phyloP scores from a whole-genome alignment of 495 filamentous ascomycete species.

The Melanomma pulvis-pyrius region DNA sequence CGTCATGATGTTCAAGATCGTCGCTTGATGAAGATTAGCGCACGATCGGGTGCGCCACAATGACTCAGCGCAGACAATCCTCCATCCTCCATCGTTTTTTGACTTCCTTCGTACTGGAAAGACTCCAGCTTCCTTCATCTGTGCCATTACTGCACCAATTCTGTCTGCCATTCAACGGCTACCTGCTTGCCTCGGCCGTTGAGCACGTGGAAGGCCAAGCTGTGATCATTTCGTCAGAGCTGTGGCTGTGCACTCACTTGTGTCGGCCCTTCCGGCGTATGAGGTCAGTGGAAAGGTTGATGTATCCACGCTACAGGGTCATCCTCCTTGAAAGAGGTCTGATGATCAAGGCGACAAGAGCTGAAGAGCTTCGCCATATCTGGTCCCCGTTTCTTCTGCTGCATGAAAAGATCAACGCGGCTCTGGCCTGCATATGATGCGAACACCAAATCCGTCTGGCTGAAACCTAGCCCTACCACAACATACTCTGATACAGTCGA shows the following conservation, averaged over 20 bases:
- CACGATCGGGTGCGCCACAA: neutral
- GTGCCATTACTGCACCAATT: too few relatives aligned
- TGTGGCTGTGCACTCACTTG: too few relatives aligned
- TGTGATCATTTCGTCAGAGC: too few relatives aligned
- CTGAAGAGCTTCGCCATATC: neutral
- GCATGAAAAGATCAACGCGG: conserved; percentile 23
- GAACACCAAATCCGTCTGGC: conserved; percentile 1
- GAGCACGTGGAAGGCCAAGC: too few relatives aligned
- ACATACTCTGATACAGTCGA: neutral
- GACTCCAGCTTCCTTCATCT: too few relatives aligned
- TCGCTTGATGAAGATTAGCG: neutral
- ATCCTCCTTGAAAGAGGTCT: neutral
- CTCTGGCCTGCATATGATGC: conserved; percentile 7
- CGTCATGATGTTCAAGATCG: conserved; percentile 1
- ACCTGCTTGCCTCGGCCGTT: too few relatives aligned
- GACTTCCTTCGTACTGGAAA: too few relatives aligned
- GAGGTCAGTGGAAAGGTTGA: too few relatives aligned
- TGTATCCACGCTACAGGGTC: neutral
- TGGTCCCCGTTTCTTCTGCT: neutral
- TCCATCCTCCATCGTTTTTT: too few relatives aligned
- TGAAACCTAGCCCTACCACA: conserved; percentile 15
- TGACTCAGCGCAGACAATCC: neutral
- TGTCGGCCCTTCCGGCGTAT: too few relatives aligned
- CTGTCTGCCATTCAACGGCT: too few relatives aligned
- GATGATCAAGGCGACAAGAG: neutral